phyloP scores from a whole-genome alignment of 495 filamentous ascomycete species.

The Daldinia childiae region DNA sequence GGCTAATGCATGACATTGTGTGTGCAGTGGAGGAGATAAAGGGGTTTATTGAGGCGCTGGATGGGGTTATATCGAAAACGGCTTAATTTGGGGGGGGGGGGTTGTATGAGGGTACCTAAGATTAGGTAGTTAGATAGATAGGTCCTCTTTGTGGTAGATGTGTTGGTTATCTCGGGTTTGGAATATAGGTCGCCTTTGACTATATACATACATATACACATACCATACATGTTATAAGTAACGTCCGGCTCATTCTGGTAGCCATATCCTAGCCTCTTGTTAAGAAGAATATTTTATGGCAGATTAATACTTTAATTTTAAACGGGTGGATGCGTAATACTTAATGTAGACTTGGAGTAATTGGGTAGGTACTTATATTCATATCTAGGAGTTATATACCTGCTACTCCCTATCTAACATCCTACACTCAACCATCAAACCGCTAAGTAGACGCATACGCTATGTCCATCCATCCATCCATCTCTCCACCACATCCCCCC shows the following conservation, averaged over 20 bases:
- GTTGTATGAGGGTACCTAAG: not conserved
- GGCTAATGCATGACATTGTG: constrained; percentile 12
- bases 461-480: not conserved
- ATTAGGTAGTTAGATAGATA: not conserved
- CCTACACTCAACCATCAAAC: not conserved
- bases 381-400: not conserved
- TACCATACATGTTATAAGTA: too few species aligned
- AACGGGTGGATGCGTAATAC: not conserved
- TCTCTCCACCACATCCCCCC: not conserved
- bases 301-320: not conserved
- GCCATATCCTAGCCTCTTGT: not conserved
- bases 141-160: not conserved
- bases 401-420: not conserved
- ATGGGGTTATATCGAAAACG: constrained; percentile 51
- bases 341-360: not conserved
- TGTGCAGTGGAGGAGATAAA: constrained; percentile 65
- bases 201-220: too few species aligned
- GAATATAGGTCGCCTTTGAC: not conserved
- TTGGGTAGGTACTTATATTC: not conserved
- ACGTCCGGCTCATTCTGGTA: not conserved
- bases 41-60: constrained; percentile 59
- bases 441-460: not conserved
- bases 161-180: not conserved
- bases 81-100: not conserved
- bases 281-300: not conserved